Conservation (phyloP, 164 flowering plant species). For the Vitis labrusca region DNA sequence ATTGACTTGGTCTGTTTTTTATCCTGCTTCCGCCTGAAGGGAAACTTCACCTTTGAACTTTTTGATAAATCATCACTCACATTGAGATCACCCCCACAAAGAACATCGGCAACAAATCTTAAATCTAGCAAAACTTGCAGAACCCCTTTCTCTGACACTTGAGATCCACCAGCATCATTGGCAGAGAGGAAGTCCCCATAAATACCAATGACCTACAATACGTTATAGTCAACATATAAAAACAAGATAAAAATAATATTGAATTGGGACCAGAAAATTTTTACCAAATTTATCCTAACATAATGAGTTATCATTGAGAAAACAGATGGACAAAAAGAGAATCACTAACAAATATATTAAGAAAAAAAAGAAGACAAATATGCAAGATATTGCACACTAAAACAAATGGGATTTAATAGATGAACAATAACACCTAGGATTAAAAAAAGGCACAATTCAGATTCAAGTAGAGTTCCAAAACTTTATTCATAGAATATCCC, state of each 20-base stretch:
- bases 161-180: slow-evolving; percentile 37
- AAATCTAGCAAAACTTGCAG: slow-evolving; percentile 83
- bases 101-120: slow-evolving; percentile 73
- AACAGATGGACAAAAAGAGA: neutral
- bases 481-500: too few relatives aligned
- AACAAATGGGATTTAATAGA: too few relatives aligned
- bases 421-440: too few relatives aligned
- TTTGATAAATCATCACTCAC: slow-evolving; percentile 42
- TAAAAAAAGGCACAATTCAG: too few relatives aligned
- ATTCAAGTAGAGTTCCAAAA: too few relatives aligned
- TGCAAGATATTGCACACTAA: too few relatives aligned
- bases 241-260: too few relatives aligned
- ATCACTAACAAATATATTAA: neutral
- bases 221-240: neutral
- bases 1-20: slow-evolving; percentile 44
- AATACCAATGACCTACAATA: slow-evolving; percentile 55
- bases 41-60: slow-evolving; percentile 34
- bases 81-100: slow-evolving; percentile 71
- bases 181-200: slow-evolving; percentile 63
- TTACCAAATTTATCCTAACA: neutral
- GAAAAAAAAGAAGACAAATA: too few relatives aligned
- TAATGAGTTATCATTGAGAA: neutral
- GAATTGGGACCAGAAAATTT: neutral
- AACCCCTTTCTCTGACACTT: slow-evolving; percentile 84
- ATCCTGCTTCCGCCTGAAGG: slow-evolving; percentile 67